Base-by-base conservation (phyloP, 495 filamentous ascomycete species). In the Penicillium argentinense region DNA sequence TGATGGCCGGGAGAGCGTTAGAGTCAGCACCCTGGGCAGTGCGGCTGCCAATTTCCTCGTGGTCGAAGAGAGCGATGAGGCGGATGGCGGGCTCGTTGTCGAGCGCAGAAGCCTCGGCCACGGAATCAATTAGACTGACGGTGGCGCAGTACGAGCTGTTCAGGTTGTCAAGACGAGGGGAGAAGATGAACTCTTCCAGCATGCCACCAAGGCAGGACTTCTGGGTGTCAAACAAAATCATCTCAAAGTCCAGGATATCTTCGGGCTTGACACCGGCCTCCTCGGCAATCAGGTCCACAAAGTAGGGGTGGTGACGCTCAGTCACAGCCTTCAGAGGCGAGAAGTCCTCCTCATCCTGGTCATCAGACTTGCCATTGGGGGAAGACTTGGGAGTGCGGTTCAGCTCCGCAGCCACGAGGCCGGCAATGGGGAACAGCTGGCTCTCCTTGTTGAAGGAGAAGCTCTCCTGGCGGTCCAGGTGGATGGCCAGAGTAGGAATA, bases 401-500 rank as follows among this genome's bases (percentile, higher is more conserved):
- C 45, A 99, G 78, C 64, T 95, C 91, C 5, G 88, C 87, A 24
- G 87, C 82, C 18, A 87, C 84, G 26, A 97, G 76, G 19, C 93
- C 95, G 4, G 87, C 84, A 56, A 99, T 97, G 4, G 93, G 93
- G 54, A 95, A 90, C 29, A 99, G 69, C 62, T 99, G 93, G 12
- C 85, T 87, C 72, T 99, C 93, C 72, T 96, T 96, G 75, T 97
- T 97, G 64, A 95, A 96, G 19, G 84, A 67, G 56, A 98, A 98
- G 44, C 72, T 84, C 41, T 89, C 79, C 53, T 88, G 83, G 13
- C 91, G 84, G 45, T 95, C 87, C 33, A 99, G 75, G 68, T 99
- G 93, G 54, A 97, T 92, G 23, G 93, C 93, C 57, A 99, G 75
- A 2, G 88, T 91, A 1, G 93, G 91, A 42, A 97, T 91, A 13